These are phyloP conservation scores for Leishmania tarentolae DNA, from an alignment of 208 protist species.

Conservation along the genomic window DNA sequence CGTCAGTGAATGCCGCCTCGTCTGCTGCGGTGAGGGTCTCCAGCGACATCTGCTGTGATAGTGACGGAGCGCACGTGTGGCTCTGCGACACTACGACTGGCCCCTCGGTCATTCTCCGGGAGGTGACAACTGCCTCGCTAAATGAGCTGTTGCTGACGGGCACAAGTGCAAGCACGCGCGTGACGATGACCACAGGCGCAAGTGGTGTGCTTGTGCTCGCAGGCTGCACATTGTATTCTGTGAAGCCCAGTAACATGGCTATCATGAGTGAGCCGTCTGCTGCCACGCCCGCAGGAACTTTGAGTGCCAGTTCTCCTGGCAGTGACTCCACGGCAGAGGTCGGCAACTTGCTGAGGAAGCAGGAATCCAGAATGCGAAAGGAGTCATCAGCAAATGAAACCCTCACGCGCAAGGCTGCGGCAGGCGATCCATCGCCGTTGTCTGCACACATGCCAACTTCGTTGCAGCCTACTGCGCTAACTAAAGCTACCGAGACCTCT, in stretches of 20 bases:
- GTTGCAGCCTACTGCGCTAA: not conserved
- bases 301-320: not conserved
- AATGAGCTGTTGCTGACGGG: constrained; percentile 29
- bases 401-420: not conserved
- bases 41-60: constrained; percentile 33
- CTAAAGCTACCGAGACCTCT: not conserved
- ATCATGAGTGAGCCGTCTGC: not conserved
- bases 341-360: not conserved
- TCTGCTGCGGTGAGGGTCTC: constrained; percentile 8
- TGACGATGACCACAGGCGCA: constrained; percentile 19
- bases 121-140: constrained; percentile 16
- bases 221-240: constrained; percentile 36
- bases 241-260: constrained; percentile 3
- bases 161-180: constrained; percentile 28
- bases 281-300: not conserved
- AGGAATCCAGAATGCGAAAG: not conserved
- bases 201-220: constrained; percentile 33
- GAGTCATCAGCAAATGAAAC: not conserved
- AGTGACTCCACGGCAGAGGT: not conserved
- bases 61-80: constrained; percentile 36
- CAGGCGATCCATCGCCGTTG: not conserved
- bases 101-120: constrained; percentile 28
- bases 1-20: constrained; percentile 24
- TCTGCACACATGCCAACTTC: not conserved
- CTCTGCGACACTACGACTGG: constrained; percentile 38